Base-by-base conservation (phyloP, 371 early-diverging fungal species). In the Mortierella polycephala region DNA sequence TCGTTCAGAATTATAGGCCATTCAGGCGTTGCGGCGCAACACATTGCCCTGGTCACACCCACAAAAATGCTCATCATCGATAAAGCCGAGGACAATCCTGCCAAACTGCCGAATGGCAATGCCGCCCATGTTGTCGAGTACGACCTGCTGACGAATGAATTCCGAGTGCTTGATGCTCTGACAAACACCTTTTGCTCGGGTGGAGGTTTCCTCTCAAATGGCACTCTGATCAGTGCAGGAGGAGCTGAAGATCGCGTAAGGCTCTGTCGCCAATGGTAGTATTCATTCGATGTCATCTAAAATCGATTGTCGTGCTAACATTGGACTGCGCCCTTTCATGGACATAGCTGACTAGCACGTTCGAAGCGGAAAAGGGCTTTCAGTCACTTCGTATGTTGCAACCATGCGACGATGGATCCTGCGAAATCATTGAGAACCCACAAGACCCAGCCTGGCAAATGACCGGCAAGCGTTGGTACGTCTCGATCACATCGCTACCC, bases 121-220 rank as follows among this genome's bases (percentile, higher is more conserved):
- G 67, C 79, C 30, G 79, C 79, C 21, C 62, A 77, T 41, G 54
- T 53, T 1, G 81, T 81, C 14, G 82, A 85, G 52, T 90, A 88
- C 62, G 85, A 90, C 62, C 53, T 88, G 4, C 79, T 75, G 9
- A 85, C 82, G 5, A 79, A 88, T 55, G 62, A 56, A 18, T 86
- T 83, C 67, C 75, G 89, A 50, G 60, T 82, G 18, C 59, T 90
- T 3, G 68, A 81, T 45, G 66, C 88, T 14, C 76, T 84, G 18
- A 88, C 90, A 46, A 90, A 90, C 59, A 90, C 89, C 7, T 90
- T 90, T 60, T 90, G 90, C 62, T 88, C 89, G 5, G 88, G 85
- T 8, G 90, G 90, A 55, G 87, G 87, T 14, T 88, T 87, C 64
- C 73, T 88, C 40, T 82, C 62, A 7, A 87, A 90, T 44, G 89